Conservation (phyloP, 768 basidiomycete species). For the Boletellus ananas region DNA sequence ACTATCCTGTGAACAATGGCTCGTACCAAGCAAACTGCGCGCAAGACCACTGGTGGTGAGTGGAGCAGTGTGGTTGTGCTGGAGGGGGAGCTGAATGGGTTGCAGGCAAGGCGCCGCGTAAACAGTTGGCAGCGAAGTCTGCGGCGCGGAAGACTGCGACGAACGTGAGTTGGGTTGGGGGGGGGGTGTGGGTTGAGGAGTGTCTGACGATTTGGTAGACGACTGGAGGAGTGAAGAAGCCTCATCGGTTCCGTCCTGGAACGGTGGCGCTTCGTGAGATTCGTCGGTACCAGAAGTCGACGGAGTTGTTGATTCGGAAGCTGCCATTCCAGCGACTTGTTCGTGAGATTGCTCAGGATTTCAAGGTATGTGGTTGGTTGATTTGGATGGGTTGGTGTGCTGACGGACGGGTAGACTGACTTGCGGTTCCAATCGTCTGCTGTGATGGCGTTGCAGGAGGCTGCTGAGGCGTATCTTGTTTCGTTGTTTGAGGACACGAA, state of each 20-base stretch:
- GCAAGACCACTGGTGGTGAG: no score
- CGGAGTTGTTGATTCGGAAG: conserved; percentile 81
- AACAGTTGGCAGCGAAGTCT: conserved; percentile 64
- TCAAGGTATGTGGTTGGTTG: conserved; percentile 50
- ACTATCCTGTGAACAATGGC: no score
- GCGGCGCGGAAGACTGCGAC: conserved; percentile 46
- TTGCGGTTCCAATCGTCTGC: conserved; percentile 88
- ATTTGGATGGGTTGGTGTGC: no score
- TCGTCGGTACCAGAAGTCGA: conserved; percentile 81
- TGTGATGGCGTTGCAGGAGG: conserved; percentile 82
- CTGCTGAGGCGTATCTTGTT: conserved; percentile 74
- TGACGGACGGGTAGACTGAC: conserved; percentile 46
- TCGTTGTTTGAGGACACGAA: conserved; percentile 76
- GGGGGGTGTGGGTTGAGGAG: background rate
- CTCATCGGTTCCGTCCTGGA: conserved; percentile 76
- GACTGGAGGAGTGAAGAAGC: conserved; percentile 90
- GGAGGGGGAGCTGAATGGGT: no score
- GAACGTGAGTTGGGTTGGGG: conserved; percentile 33
- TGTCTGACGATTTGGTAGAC: conserved; percentile 31
- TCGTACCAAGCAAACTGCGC: no score
- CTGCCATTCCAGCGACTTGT: conserved; percentile 88
- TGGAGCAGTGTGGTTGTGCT: no score
- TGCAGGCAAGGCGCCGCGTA: conserved; percentile 50
- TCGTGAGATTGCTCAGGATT: conserved; percentile 85
- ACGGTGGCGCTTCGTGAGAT: conserved; percentile 89